These are phyloP conservation scores for Paratrimastix pyriformis DNA, from an alignment of 78 protist species.

Conservation along the genomic window DNA sequence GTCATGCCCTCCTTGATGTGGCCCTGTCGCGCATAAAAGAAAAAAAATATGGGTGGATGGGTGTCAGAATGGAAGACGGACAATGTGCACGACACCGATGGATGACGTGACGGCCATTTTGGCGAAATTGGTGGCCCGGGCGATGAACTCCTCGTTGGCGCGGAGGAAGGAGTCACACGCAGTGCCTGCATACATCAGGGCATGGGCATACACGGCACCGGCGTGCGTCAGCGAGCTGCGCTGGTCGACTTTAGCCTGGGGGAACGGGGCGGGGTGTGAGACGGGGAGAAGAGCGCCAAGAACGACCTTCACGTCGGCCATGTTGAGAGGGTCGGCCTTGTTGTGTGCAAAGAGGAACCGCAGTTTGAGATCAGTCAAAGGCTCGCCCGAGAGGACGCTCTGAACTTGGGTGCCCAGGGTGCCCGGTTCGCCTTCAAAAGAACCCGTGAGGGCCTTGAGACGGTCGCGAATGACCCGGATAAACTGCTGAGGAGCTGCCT, in stretches of 20 bases:
- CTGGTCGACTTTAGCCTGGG: not conserved
- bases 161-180: conserved; percentile 84
- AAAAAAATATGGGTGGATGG: conserved; percentile 10
- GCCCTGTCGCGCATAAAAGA: conserved; percentile 41
- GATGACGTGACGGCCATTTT: conserved; percentile 79
- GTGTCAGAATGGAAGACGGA: not conserved
- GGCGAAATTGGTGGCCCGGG: conserved; percentile 84
- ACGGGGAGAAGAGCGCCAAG: not conserved
- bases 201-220: conserved; percentile 76
- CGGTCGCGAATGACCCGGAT: conserved; percentile 24
- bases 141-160: conserved; percentile 90
- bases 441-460: not conserved
- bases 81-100: conserved; percentile 80
- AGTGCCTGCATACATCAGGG: conserved; percentile 92
- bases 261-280: not conserved
- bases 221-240: conserved; percentile 48
- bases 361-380: conserved; percentile 56
- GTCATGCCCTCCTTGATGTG: conserved; percentile 40
- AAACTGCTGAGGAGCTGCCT: conserved; percentile 74
- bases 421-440: not conserved
- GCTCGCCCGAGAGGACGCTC: conserved; percentile 67
- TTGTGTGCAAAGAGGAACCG: conserved; percentile 73
- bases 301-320: conserved; percentile 63
- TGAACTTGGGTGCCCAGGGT: not conserved
- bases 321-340: conserved; percentile 61